Conservation (phyloP, 106 monocot genomes). For the Acorus gramineus region DNA sequence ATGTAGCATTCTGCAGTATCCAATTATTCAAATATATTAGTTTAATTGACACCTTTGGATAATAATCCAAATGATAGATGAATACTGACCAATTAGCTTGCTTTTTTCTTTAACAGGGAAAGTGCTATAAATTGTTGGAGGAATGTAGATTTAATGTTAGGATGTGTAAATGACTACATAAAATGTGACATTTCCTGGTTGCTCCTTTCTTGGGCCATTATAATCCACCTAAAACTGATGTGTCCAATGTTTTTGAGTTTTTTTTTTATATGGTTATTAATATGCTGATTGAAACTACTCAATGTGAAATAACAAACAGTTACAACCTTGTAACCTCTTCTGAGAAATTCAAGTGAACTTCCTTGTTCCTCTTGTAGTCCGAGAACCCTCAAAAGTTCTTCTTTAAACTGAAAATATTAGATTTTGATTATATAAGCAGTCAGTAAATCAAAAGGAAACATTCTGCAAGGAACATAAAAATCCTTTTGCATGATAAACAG, state of each 20-base stretch:
- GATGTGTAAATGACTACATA: too few relatives aligned
- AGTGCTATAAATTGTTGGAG: too few relatives aligned
- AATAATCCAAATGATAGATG: not conserved
- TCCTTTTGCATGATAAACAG: not conserved
- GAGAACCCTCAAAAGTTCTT: conserved; percentile 85
- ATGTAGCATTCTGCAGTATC: conserved; percentile 80
- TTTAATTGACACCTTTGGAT: not conserved
- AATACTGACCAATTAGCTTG: too few relatives aligned
- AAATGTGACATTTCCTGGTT: too few relatives aligned
- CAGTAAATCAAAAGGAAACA: too few relatives aligned
- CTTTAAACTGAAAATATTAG: conserved; percentile 50
- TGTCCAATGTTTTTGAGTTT: not conserved
- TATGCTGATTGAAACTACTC: not conserved
- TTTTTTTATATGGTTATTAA: not conserved
- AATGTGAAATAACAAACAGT: not conserved
- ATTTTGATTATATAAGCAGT: not conserved
- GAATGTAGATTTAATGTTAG: too few relatives aligned
- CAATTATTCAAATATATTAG: not conserved
- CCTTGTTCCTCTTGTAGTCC: conserved; percentile 94
- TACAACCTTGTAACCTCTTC: conserved; percentile 91
- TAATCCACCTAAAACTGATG: not conserved
- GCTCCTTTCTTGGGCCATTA: too few relatives aligned
- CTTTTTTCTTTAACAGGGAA: not conserved
- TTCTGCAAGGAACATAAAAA: not conserved
- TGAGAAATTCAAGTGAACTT: conserved; percentile 91